Conservation (phyloP, 2,329 filamentous ascomycete species). For the Cladosporium phlei region DNA sequence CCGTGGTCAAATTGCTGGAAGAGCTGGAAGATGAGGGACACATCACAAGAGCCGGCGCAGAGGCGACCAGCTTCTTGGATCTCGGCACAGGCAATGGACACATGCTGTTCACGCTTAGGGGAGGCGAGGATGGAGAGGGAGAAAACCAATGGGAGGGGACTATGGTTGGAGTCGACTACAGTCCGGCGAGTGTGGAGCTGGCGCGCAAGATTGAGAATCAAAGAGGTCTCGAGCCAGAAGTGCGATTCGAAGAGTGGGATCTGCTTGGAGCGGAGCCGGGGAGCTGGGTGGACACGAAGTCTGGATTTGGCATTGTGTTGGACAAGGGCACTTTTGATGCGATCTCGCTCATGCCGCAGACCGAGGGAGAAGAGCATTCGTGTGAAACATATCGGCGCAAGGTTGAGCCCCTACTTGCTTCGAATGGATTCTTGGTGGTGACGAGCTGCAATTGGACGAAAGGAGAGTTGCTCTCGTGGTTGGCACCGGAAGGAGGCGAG, state of each 20-base stretch:
- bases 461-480: conserved; percentile 76
- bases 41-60: conserved; percentile 34
- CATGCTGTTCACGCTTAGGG: conserved; percentile 74
- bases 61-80: conserved; percentile 65
- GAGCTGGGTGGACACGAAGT: conserved; percentile 51
- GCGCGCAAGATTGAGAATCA: conserved; percentile 56
- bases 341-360: conserved; percentile 58
- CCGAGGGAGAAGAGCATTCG: conserved; percentile 20
- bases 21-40: conserved; percentile 49
- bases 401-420: conserved; percentile 63
- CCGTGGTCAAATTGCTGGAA: conserved; percentile 62
- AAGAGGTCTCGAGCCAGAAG: conserved; percentile 17
- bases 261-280: conserved; percentile 40
- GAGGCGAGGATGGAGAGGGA: conserved; percentile 43
- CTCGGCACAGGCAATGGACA: conserved; percentile 93
- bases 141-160: conserved; percentile 55
- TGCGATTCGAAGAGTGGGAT: conserved; percentile 52
- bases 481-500: conserved; percentile 47
- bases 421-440: conserved; percentile 70
- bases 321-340: conserved; percentile 99
- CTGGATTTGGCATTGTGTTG: conserved; percentile 83
- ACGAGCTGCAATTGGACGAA: conserved; percentile 99
- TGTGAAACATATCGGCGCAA: conserved; percentile 71
- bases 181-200: conserved; percentile 65
- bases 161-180: conserved; percentile 89